Evolutionary conservation across 768 basidiomycete genomes (phyloP), one percentile per base, ranked within the genome.

Genomic region (Russula ochroleuca): DNA sequence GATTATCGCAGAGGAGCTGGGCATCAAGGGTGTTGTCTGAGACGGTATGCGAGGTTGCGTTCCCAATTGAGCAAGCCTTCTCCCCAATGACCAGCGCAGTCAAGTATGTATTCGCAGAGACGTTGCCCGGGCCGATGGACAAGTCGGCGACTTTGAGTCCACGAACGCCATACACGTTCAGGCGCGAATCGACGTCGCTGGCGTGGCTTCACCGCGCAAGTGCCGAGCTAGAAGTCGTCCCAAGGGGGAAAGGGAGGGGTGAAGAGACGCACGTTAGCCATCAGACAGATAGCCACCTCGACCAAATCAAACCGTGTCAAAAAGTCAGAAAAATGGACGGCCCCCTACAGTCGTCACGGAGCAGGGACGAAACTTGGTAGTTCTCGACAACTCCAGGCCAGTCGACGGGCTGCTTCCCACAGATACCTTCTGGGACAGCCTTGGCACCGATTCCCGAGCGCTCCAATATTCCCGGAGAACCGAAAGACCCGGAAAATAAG

Each of bases 201-300:
- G 21, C 80, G 78, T 4, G 84, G 78, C n/a, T 86, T 86, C 86
- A 88, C 87, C 0, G 84, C 80, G 62, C 85, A 87, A 0, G 85
- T 87, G 45, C 85, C 85, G 19, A 85, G 75, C 84, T 86, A 23
- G 7, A 7, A 11, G 45, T 54, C n/a, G n/a, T n/a, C n/a, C n/a
- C n/a, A n/a, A n/a, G n/a, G n/a, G n/a, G n/a, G 1, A 13, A 37
- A 25, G 52, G 40, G 2, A 11, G 8, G 33, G 9, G 11, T 10
- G 21, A 2, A 10, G 21, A 23, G 21, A 14, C 13, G n/a, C 17
- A 43, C 11, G 31, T 57, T 21, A 17, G 43, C 33, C 13, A 57
- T 37, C 17, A 9, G 14, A 28, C 25, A 31, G 14, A 17, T 14
- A 23, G 10, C n/a, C 35, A 21, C 38, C 23, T 9, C 35, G 19